Evolutionary conservation across 768 basidiomycete species (phyloP), one percentile per base, ranked within the genome.

Genomic region (Lactifluus piperatus): DNA sequence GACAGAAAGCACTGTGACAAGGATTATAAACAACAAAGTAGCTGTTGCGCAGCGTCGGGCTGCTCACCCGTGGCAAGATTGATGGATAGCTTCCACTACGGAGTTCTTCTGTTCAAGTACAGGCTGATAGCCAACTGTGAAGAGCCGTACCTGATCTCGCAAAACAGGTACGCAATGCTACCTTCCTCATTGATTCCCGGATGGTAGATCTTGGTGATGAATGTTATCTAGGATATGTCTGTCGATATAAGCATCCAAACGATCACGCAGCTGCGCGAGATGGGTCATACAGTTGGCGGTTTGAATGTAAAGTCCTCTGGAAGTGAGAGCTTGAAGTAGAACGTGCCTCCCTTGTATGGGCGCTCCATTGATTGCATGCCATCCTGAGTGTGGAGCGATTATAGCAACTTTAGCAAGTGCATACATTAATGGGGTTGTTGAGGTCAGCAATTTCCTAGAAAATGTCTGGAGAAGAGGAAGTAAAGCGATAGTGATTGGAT

Each of bases 121-220:
- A 20, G 11, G 22, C 29, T 46, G 20, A 20, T 22, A 47, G 30
- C n/a, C n/a, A 18, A 48, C 13, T 2, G 7, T 32, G 41, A 18
- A 32, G 13, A 43, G n/a, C n/a, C 85, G 53, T 63, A 87, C 90
- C 75, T 91, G 88, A 70, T 93, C 91, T 66, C 87, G 81, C 52
- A 93, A 77, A 48, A 93, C 79, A 34, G 91, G 86, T n/a, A n/a
- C n/a, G n/a, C n/a, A n/a, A n/a, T n/a, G n/a, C n/a, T 77, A 34
- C 91, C 91, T 68, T 93, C 89, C 57, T 92, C 91, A 63, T 93
- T 91, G 70, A 93, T 88, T 39, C 91, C 91, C 26, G 91, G 91
- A 71, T 93, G 91, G 69, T 93, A 93, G 47, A 93, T 86, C 78
- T 84, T 91, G 56, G 91, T 93, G 41, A 76, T n/a, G 71, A 93